Evolutionary conservation across 108 stramenopile genomes (phyloP), one percentile per base, ranked within the genome.

Genomic region (Conticribra weissflogii): DNA sequence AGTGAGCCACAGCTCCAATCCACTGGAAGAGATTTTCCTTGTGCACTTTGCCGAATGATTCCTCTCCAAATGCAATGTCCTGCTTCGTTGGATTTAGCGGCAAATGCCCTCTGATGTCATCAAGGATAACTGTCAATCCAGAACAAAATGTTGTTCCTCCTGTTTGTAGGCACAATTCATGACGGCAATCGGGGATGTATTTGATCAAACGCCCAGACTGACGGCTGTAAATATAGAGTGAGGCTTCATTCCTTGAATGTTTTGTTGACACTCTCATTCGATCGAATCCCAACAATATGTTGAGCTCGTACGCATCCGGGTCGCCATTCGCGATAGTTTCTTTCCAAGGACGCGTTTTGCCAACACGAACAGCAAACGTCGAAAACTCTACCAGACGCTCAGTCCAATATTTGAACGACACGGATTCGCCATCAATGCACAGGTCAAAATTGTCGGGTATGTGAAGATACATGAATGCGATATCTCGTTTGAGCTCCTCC

Each of bases 171-270:
- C 59, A 60, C 7, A 90, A 30, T 16, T 64, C 23, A 15, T 45
- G 55, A 3, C 87, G 66, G 18, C 83, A 81, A 79, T 90, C 89
- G 9, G 59, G 49, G 25, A 62, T 48, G 30, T 62, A 47, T 48
- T 71, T 77, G 25, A 90, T 86, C n/a, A 90, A 59, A 29, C 85
- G 66, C 1, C 89, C 89, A 9, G 63, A 68, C 33, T 81, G 59
- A 24, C 87, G 81, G 56, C 86, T 85, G 65, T 91, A 83, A 18
- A 85, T 19, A 66, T 66, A 83, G n/a, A 79, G 70, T 23, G 68
- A 44, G 41, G 41, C 61, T 32, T 54, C 57, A 24, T 64, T 81
- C 18, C 55, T 64, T 8, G 53, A 15, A 25, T 54, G 5, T 41
- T 41, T 41, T 41, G 5, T 5, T 9, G 36, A 41, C 12, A 69